Percentiles rank a stretch among this genome's conserved stretches.
Conservation (phyloP, 305 asterid genomes). For the Nicotiana rustica region DNA sequence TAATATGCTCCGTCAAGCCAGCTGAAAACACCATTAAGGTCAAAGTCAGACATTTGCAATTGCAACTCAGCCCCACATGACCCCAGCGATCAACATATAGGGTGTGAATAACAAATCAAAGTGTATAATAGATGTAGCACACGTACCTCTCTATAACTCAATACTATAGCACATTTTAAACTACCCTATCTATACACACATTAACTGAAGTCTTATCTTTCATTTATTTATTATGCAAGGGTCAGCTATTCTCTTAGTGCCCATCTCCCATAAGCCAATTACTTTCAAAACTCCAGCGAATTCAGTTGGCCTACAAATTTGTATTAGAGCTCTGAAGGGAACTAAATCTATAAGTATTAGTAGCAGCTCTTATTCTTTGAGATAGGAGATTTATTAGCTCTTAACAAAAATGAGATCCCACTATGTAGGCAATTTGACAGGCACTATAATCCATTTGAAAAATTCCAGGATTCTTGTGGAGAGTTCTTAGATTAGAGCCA, state of each 20-base stretch:
- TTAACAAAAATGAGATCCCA: background rate
- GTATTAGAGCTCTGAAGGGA: background rate
- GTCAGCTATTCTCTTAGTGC: background rate
- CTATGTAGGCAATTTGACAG: background rate
- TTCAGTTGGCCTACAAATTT: background rate
- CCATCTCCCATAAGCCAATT: constrained; percentile 4
- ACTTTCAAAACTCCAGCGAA: background rate
- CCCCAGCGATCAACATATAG: background rate
- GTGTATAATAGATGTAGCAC: background rate
- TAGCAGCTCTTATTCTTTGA: no score
- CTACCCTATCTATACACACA: background rate
- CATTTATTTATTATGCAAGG: background rate
- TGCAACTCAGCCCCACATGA: background rate
- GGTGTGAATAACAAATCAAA: constrained; percentile 7
- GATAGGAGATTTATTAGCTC: background rate
- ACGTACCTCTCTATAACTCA: background rate
- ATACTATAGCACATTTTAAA: constrained; percentile 13
- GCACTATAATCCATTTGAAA: background rate
- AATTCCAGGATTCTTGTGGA: background rate
- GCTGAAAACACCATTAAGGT: constrained; percentile 53
- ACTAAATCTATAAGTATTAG: background rate
- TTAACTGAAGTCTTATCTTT: background rate
- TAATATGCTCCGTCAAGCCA: constrained; percentile 83
- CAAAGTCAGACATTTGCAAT: constrained; percentile 11
- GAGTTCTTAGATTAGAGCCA: background rate